Percentiles rank a stretch among this genome's conserved stretches.
These are phyloP conservation scores for Malus fusca DNA, from an alignment of 306 rosid genomes.

Conservation along the genomic window DNA sequence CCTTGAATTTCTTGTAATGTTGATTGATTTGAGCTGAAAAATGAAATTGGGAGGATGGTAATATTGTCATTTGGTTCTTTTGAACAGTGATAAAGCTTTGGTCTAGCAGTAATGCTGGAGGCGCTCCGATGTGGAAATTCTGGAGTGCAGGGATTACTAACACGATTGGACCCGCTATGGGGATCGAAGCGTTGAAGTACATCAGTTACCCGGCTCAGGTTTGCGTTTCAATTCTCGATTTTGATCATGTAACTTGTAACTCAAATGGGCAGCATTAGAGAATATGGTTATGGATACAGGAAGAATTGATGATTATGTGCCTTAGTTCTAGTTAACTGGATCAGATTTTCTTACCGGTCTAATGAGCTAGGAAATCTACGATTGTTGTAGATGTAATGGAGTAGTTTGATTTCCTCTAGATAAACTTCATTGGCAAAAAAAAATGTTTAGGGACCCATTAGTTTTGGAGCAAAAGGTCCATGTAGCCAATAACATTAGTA, in stretches of 20 bases:
- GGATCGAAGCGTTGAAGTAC: slow-evolving; percentile 92
- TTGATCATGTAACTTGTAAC: neutral
- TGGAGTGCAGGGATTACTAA: slow-evolving; percentile 98
- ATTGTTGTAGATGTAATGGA: neutral
- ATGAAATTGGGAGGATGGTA: neutral
- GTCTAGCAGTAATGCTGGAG: slow-evolving; percentile 50
- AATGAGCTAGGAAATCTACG: neutral
- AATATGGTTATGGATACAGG: neutral
- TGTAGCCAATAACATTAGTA: too few relatives aligned
- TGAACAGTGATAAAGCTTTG: slow-evolving; percentile 75
- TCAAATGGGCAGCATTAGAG: neutral
- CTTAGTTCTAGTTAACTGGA: neutral
- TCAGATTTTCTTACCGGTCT: neutral
- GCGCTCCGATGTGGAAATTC: slow-evolving; percentile 85
- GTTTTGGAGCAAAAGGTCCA: too few relatives aligned
- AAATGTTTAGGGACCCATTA: neutral
- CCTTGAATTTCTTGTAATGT: neutral
- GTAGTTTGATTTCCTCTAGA: neutral
- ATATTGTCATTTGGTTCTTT: neutral
- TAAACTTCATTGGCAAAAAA: neutral
- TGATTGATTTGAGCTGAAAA: neutral
- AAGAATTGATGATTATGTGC: neutral
- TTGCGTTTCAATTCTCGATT: slow-evolving; percentile 2
- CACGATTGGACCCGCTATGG: slow-evolving; percentile 99
- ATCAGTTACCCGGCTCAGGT: slow-evolving; percentile 98